Conservation (phyloP, 257 asterid genomes). For the Mitragyna speciosa region DNA sequence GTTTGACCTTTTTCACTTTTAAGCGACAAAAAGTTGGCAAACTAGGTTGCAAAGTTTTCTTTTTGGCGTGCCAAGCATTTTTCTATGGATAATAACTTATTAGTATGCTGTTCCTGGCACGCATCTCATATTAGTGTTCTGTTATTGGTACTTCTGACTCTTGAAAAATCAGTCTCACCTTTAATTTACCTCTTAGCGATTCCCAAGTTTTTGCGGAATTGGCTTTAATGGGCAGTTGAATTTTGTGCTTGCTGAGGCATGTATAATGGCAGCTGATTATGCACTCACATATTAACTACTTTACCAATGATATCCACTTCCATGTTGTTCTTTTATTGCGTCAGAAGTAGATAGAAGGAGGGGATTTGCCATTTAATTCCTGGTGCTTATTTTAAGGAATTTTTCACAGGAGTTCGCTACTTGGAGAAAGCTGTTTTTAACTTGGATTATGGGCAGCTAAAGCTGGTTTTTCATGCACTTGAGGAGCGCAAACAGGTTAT, state of each 20-base stretch:
- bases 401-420: slow-evolving; percentile 86
- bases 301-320: neutral
- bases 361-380: neutral
- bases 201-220: neutral
- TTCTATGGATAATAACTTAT: neutral
- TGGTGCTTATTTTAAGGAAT: slow-evolving; percentile 8
- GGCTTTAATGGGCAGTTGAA: neutral
- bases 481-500: slow-evolving; percentile 95
- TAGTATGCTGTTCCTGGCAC: neutral
- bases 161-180: neutral
- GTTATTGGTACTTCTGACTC: neutral
- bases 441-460: slow-evolving; percentile 89
- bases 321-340: neutral
- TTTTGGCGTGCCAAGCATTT: neutral
- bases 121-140: neutral
- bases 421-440: slow-evolving; percentile 96
- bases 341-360: neutral
- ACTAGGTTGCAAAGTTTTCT: neutral
- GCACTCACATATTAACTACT: neutral
- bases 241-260: neutral
- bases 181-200: neutral
- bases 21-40: neutral
- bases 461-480: slow-evolving; percentile 92
- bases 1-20: neutral
- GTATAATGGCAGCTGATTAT: neutral